Conservation (phyloP, 495 filamentous ascomycete species). For the Apiosordaria backusii region DNA sequence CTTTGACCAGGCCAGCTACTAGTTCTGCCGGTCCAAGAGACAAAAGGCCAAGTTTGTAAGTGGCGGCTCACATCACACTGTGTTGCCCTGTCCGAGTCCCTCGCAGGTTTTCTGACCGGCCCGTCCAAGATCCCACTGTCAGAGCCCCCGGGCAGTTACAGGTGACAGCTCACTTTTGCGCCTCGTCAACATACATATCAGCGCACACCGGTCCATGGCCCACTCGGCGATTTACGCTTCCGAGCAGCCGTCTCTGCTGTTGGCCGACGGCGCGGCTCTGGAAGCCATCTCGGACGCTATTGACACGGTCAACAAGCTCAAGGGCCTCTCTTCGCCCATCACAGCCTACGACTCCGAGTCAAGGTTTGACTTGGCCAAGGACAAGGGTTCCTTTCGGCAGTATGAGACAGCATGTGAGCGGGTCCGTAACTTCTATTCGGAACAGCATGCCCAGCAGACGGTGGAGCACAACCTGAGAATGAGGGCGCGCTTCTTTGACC, state of each 20-base stretch:
- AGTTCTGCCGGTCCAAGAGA: no score
- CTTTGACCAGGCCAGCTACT: no score
- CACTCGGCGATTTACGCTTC: constrained; percentile 21
- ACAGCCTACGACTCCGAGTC: constrained; percentile 59
- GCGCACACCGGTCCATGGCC: constrained; percentile 7
- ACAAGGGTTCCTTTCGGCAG: constrained; percentile 77
- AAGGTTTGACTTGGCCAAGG: constrained; percentile 69
- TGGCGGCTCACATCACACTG: neutral
- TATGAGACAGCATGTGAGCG: constrained; percentile 75
- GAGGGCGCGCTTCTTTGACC: constrained; percentile 64
- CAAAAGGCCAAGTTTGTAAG: neutral
- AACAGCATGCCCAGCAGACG: constrained; percentile 82
- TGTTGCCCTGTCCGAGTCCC: neutral
- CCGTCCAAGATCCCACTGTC: neutral
- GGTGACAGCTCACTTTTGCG: neutral
- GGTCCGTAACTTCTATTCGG: constrained; percentile 77
- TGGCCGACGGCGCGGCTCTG: constrained; percentile 65
- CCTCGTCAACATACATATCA: neutral
- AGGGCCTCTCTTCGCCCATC: constrained; percentile 42
- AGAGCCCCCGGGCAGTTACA: neutral
- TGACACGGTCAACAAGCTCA: constrained; percentile 77
- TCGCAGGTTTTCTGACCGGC: neutral
- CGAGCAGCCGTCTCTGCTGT: constrained; percentile 13
- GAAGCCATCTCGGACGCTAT: constrained; percentile 76
- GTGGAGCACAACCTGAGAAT: constrained; percentile 78